Conservation (phyloP, 2,329 filamentous ascomycete genomes). For the Cercospora beticola region DNA sequence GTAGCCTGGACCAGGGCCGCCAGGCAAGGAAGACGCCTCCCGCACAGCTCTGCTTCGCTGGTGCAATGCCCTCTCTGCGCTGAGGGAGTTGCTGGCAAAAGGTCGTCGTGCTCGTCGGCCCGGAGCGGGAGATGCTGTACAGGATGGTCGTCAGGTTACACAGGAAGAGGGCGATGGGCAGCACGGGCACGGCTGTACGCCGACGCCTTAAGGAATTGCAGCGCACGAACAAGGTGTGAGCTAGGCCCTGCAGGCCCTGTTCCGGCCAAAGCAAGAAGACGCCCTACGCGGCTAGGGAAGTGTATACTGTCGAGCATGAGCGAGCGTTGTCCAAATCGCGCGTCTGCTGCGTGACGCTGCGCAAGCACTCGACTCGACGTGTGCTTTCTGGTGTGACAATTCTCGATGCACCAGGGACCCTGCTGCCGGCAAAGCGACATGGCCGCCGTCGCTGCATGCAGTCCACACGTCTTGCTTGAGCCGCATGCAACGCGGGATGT, state of each 20-base stretch:
- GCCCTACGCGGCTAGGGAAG: constrained; percentile 2
- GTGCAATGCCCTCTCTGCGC: neutral
- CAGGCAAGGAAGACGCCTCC: neutral
- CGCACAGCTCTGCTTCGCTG: neutral
- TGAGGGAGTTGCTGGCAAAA: neutral
- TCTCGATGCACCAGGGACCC: neutral
- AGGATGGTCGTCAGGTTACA: constrained; percentile 4
- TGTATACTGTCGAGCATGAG: neutral
- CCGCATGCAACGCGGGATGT: neutral
- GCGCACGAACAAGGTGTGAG: constrained; percentile 9
- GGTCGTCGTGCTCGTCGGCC: neutral
- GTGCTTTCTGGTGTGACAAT: neutral
- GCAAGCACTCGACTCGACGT: neutral
- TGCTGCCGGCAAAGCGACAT: constrained; percentile 12
- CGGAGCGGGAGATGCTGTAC: constrained; percentile 9
- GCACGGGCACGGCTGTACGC: neutral
- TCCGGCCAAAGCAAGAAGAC: constrained; percentile 8
- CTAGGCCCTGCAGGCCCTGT: constrained; percentile 10
- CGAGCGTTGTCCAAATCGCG: neutral
- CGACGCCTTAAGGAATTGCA: neutral
- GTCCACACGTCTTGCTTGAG: neutral
- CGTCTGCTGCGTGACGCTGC: neutral
- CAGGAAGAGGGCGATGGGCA: neutral
- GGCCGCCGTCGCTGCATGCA: constrained; percentile 9
- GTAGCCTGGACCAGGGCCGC: constrained; percentile 7